Evolutionary conservation across 345 rosid species (phyloP).

Genomic region (Jatropha curcas): DNA sequence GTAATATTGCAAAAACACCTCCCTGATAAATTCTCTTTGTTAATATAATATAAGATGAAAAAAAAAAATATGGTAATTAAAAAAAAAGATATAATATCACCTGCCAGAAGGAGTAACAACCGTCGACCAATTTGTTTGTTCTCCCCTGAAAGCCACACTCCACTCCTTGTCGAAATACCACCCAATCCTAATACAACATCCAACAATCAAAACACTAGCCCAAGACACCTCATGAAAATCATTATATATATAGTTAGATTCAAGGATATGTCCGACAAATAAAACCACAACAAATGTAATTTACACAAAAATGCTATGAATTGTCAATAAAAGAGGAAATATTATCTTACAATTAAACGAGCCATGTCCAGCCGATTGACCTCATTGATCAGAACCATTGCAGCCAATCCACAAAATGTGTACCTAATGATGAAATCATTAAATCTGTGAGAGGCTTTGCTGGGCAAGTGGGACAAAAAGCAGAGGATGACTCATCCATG

Average conservation of each 20-base stretch:
- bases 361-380: constrained; percentile 66
- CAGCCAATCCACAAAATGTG: constrained; percentile 94
- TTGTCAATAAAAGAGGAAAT: constrained; percentile 9
- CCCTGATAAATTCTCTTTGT: constrained; percentile 50
- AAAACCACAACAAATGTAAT: constrained; percentile 8
- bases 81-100: constrained; percentile 38
- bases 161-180: constrained; percentile 83
- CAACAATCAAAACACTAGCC: constrained; percentile 1
- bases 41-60: constrained; percentile 11
- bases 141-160: constrained; percentile 98
- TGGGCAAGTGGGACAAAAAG: neutral
- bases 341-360: constrained; percentile 61
- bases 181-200: constrained; percentile 64
- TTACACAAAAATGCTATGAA: constrained; percentile 7
- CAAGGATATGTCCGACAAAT: constrained; percentile 1
- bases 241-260: neutral
- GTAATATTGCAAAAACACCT: constrained; percentile 67
- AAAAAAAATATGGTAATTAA: no score
- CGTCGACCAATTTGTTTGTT: constrained; percentile 94
- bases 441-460: constrained; percentile 16
- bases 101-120: constrained; percentile 99
- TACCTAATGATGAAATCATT: constrained; percentile 51
- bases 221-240: constrained; percentile 1
- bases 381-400: constrained; percentile 85
- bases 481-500: neutral